phyloP scores from a whole-genome alignment of 352 stramenopile species.

The Globisporangium middletonii region DNA sequence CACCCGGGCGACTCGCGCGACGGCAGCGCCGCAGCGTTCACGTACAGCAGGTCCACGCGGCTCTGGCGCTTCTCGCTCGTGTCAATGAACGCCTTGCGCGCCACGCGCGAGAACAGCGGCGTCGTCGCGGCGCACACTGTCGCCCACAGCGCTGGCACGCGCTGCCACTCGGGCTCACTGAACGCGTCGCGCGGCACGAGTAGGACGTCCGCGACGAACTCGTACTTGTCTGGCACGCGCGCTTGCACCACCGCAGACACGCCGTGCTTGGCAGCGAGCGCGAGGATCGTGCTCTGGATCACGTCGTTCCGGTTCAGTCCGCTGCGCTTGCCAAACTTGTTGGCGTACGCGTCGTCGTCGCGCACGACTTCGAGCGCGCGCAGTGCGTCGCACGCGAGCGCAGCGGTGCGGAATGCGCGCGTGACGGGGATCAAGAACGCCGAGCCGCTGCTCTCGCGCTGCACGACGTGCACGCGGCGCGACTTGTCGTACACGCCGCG shows the following conservation, averaged over 20 bases:
- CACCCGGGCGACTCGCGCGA: conserved; percentile 41
- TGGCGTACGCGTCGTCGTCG: conserved; percentile 59
- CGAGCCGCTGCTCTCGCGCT: conserved; percentile 8
- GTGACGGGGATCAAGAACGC: conserved; percentile 65
- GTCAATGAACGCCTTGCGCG: conserved; percentile 78
- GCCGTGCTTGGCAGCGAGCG: conserved; percentile 43
- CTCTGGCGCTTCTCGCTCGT: conserved; percentile 75
- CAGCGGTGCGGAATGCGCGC: conserved; percentile 23
- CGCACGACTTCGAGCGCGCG: conserved; percentile 27
- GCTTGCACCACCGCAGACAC: conserved; percentile 27
- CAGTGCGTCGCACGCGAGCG: conserved; percentile 25
- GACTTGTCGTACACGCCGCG: conserved; percentile 70
- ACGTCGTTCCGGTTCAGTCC: conserved; percentile 72
- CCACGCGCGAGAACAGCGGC: conserved; percentile 60
- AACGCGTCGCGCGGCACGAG: conserved; percentile 66
- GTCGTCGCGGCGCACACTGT: conserved; percentile 48
- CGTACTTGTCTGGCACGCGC: conserved; percentile 57
- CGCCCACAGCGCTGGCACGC: conserved; percentile 50
- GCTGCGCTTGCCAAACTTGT: conserved; percentile 71
- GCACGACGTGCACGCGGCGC: conserved; percentile 53
- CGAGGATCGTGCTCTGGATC: conserved; percentile 45
- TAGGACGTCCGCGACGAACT: conserved; percentile 75
- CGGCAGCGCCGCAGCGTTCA: conserved; percentile 34
- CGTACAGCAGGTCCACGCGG: conserved; percentile 63
- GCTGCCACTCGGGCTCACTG: conserved; percentile 41